Evolutionary conservation across 1,139 yeast species (phyloP), one percentile per base, ranked within the genome.

Genomic region (Arxiozyma telluris): DNA sequence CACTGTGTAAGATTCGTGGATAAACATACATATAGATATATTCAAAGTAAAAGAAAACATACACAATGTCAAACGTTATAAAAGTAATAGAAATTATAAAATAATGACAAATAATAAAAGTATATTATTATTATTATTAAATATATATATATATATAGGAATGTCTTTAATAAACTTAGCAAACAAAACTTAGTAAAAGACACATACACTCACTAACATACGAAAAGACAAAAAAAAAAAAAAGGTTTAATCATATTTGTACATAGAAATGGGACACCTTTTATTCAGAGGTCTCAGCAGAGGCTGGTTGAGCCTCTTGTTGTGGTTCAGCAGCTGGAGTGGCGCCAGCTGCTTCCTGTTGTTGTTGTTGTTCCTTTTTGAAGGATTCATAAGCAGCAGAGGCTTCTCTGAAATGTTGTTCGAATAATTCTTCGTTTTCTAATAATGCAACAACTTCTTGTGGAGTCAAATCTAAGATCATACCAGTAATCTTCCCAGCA

Each of bases 401-500:
- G 64, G 99, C 98, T 75, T 93, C 98, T 68, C 87, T 87, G 71
- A 93, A 90, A 75, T 91, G 96, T 73, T 83, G 82, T 77, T 85
- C 86, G 78, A 93, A 88, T 65, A 87, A 82, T 66, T 83, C 91
- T 62, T 89, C 96, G 71, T 91, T 95, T 69, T 86, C 93, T 72
- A 88, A 83, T 73, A 93, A 80, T 61, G 87, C 86, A 71, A 91
- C 77, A 67, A 94, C 87, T 77, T 93, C 97, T 70, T 83, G 83
- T 76, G 87, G 88, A 71, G 90, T 95, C 83, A 93, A 84, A 72
- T 91, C 97, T 72, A 93, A 83, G 80, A 93, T 84, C 98, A 93
- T 93, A 78, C 98, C 98, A 64, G 99, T 93, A 72, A 93, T 90
- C 81, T 91, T 93, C 77, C 97, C 96, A 64, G 98, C 97, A 71